Conservation (phyloP, 1,284 basidiomycete genomes). For the Ustilago cynodontis region DNA sequence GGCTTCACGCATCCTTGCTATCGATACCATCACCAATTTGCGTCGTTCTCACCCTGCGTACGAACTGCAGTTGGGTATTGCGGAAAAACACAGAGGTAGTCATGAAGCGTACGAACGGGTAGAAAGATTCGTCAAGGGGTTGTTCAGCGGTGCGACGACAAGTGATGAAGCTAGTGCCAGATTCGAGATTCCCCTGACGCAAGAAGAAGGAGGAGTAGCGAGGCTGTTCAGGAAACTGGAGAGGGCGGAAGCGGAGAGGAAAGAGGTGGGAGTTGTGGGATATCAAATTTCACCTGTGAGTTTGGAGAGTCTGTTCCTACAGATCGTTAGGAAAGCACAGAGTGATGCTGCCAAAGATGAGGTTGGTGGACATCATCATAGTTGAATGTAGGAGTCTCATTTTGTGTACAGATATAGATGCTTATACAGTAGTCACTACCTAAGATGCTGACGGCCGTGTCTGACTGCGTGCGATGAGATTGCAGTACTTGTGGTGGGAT, state of each 20-base stretch:
- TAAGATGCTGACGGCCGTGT: background rate
- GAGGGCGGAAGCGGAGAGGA: background rate
- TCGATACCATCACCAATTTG: constrained; percentile 78
- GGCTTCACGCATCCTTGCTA: constrained; percentile 70
- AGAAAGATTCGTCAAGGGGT: constrained; percentile 75
- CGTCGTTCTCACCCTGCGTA: constrained; percentile 79
- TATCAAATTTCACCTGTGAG: constrained; percentile 4
- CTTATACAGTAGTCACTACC: background rate
- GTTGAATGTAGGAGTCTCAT: background rate
- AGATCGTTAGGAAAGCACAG: background rate
- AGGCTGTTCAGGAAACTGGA: constrained; percentile 1
- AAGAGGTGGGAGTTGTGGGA: background rate
- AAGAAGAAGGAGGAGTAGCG: background rate
- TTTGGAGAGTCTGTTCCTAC: constrained; percentile 1
- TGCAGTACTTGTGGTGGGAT: too few species aligned
- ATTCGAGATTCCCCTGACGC: background rate
- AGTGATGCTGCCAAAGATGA: constrained; percentile 2
- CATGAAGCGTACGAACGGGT: constrained; percentile 73
- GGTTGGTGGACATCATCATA: constrained; percentile 1
- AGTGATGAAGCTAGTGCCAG: constrained; percentile 1
- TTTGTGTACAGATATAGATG: background rate
- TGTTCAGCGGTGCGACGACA: constrained; percentile 76
- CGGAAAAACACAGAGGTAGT: constrained; percentile 62
- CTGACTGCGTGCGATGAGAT: background rate
- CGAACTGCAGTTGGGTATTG: constrained; percentile 81